A percentile compares a stretch with the other conserved stretches of the same genome.
These are phyloP conservation scores for Vitis hybrid DNA, from an alignment of 177 flowering plant genomes.

Conservation along the genomic window DNA sequence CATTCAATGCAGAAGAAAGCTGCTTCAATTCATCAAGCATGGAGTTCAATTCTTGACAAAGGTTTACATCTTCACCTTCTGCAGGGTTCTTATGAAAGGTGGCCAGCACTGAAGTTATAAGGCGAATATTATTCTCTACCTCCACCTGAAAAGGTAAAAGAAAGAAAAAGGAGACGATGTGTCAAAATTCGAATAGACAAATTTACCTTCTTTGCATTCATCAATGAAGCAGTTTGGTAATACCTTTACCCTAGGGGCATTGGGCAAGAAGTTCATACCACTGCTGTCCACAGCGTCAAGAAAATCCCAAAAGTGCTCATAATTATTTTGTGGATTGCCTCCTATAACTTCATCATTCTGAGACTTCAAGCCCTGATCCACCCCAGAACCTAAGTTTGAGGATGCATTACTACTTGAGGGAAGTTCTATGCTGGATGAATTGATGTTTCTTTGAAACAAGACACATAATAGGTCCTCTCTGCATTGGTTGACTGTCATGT, in stretches of 20 bases:
- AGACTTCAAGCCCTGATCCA: background rate
- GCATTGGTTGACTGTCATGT: conserved; percentile 17
- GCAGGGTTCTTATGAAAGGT: background rate
- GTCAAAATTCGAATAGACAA: background rate
- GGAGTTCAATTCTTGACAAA: background rate
- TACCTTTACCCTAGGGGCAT: conserved; percentile 13
- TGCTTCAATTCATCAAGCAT: conserved; percentile 19
- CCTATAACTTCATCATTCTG: conserved; percentile 2
- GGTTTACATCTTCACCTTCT: background rate
- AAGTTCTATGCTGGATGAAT: background rate
- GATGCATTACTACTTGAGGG: background rate
- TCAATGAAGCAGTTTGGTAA: too few species aligned
- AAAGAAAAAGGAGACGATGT: background rate
- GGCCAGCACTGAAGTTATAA: conserved; percentile 16
- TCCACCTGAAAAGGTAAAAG: conserved; percentile 8
- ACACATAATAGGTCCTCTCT: conserved; percentile 28
- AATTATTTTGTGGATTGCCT: conserved; percentile 2
- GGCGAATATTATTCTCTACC: conserved; percentile 12
- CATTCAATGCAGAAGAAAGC: conserved; percentile 9
- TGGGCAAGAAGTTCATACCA: background rate
- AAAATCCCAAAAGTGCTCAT: conserved; percentile 13
- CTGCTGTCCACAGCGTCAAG: conserved; percentile 13
- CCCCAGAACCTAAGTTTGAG: background rate
- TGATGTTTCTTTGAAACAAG: conserved; percentile 30
- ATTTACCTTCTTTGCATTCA: too few species aligned